phyloP scores from a whole-genome alignment of 2,329 filamentous ascomycete species.

The Talaromyces islandicus region DNA sequence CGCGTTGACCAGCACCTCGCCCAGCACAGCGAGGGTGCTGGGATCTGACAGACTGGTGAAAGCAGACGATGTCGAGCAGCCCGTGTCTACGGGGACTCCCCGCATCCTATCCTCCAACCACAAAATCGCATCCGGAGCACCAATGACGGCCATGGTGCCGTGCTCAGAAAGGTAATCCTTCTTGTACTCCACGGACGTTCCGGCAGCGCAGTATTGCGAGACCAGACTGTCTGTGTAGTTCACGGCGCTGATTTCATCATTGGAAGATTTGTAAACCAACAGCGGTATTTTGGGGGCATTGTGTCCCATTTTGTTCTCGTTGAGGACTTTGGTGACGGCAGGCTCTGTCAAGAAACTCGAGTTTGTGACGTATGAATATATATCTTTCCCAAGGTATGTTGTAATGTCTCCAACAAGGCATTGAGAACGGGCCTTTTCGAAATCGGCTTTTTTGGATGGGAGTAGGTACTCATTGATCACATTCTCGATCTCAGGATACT shows the following conservation, averaged over 20 bases:
- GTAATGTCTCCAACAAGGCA: conserved; percentile 17
- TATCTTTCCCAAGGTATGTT: conserved; percentile 16
- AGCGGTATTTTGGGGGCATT: conserved; percentile 42
- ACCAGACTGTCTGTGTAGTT: conserved; percentile 41
- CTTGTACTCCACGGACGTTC: conserved; percentile 40
- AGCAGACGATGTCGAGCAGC: conserved; percentile 13
- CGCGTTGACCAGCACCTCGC: conserved; percentile 6
- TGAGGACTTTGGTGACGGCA: conserved; percentile 12
- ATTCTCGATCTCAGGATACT: conserved; percentile 17
- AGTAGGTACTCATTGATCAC: conserved; percentile 15
- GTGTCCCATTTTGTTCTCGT: conserved; percentile 27
- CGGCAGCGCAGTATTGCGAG: conserved; percentile 27
- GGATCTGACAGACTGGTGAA: conserved; percentile 14
- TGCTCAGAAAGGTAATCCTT: conserved; percentile 42
- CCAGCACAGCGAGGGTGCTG: conserved; percentile 7
- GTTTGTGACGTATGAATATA: conserved; percentile 17
- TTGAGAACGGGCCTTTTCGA: conserved; percentile 15
- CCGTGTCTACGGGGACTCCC: conserved; percentile 7
- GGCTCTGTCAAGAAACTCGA: conserved; percentile 14
- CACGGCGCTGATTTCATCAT: conserved; percentile 42
- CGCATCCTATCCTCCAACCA: conserved; percentile 23
- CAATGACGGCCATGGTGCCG: conserved; percentile 27
- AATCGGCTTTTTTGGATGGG: conserved; percentile 14
- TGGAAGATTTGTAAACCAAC: conserved; percentile 46
- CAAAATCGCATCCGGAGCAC: conserved; percentile 25